Conservation (phyloP, 768 basidiomycete species). For the Naganishia antarctica region DNA sequence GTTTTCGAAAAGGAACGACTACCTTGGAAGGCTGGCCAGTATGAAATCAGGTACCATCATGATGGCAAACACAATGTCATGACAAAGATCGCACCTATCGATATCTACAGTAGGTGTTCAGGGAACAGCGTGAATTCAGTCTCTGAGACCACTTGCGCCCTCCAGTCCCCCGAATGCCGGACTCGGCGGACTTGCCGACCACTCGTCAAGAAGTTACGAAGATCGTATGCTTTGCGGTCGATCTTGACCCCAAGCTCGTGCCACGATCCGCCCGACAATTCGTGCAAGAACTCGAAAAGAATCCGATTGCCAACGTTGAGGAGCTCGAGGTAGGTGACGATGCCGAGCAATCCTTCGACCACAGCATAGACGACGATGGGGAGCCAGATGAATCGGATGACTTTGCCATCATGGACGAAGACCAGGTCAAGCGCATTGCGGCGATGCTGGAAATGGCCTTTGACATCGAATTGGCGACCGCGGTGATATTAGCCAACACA, state of each 20-base stretch:
- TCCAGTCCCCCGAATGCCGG: slow-evolving; percentile 26
- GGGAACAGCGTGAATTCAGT: neutral
- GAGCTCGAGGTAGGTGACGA: slow-evolving; percentile 21
- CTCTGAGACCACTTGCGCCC: neutral
- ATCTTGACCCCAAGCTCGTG: slow-evolving; percentile 30
- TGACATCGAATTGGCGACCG: slow-evolving; percentile 77
- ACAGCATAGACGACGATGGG: neutral
- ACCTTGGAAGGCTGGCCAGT: slow-evolving; percentile 78
- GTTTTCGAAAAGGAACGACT: slow-evolving; percentile 72
- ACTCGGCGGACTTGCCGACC: slow-evolving; percentile 57
- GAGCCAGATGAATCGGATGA: slow-evolving; percentile 68
- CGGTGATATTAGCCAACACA: slow-evolving; percentile 89
- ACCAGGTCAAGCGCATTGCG: slow-evolving; percentile 84
- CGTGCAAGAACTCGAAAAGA: slow-evolving; percentile 10
- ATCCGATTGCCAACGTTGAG: slow-evolving; percentile 12
- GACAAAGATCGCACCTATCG: slow-evolving; percentile 73
- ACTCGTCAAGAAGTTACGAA: slow-evolving; percentile 25
- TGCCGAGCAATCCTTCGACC: neutral
- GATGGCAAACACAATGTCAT: slow-evolving; percentile 97
- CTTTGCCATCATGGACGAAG: slow-evolving; percentile 86
- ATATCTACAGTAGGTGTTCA: slow-evolving; percentile 73
- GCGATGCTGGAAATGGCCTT: slow-evolving; percentile 73
- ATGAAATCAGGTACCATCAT: slow-evolving; percentile 80
- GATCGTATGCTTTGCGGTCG: slow-evolving; percentile 36
- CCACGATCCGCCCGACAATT: slow-evolving; percentile 31